These are phyloP conservation scores for Lasiosphaeria hispida DNA, from an alignment of 495 filamentous ascomycete genomes.

Conservation along the genomic window DNA sequence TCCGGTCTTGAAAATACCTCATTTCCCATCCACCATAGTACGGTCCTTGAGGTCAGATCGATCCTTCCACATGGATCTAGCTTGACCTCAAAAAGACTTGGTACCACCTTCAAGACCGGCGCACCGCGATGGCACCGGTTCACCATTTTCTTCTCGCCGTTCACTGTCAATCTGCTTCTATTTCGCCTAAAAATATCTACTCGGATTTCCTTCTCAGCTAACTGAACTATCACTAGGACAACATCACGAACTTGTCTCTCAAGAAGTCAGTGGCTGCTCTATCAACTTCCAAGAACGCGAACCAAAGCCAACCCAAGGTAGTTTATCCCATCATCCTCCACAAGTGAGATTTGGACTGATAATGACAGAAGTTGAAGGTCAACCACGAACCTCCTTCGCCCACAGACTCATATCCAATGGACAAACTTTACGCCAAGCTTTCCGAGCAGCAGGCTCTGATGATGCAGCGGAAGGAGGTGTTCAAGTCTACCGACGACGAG, in stretches of 20 bases:
- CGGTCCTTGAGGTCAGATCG: too few species aligned
- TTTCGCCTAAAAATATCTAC: not conserved
- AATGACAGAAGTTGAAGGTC: slow-evolving; percentile 50
- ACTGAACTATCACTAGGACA: not conserved
- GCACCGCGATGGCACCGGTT: too few species aligned
- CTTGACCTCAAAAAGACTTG: too few species aligned
- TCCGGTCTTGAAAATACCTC: too few species aligned
- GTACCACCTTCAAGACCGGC: too few species aligned
- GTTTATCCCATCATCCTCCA: not conserved
- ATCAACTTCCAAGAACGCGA: slow-evolving; percentile 47
- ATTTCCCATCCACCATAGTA: too few species aligned
- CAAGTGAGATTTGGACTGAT: slow-evolving; percentile 20
- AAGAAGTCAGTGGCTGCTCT: slow-evolving; percentile 47
- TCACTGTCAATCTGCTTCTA: not conserved
- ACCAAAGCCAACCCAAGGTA: slow-evolving; percentile 49
- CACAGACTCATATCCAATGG: slow-evolving; percentile 46
- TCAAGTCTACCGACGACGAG: slow-evolving; percentile 46
- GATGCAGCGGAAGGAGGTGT: slow-evolving; percentile 51
- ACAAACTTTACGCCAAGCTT: slow-evolving; percentile 64
- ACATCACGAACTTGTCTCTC: slow-evolving; percentile 17
- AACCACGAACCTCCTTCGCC: slow-evolving; percentile 40
- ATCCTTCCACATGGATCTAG: too few species aligned
- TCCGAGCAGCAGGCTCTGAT: slow-evolving; percentile 62
- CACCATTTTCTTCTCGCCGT: too few species aligned
- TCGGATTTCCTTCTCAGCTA: not conserved